These are phyloP conservation scores for Annona cherimola DNA, from an alignment of 164 flowering plant genomes.

Conservation along the genomic window DNA sequence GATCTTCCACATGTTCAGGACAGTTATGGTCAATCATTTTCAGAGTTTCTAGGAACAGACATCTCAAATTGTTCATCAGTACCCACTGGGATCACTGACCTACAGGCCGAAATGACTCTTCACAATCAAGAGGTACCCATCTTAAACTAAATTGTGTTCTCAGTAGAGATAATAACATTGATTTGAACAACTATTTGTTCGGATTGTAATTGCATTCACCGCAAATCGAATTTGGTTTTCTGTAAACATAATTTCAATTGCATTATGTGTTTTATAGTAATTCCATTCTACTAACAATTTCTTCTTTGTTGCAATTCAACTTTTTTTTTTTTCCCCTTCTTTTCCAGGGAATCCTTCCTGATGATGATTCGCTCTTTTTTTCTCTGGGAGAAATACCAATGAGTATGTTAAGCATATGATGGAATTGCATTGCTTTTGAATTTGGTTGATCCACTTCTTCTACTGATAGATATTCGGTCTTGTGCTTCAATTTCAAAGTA, in stretches of 20 bases:
- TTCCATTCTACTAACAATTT: not conserved
- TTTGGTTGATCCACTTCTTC: not conserved
- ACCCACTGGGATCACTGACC: conserved; percentile 41
- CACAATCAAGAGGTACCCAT: conserved; percentile 62
- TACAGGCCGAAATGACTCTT: conserved; percentile 63
- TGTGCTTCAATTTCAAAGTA: no score
- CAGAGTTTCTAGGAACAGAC: conserved; percentile 66
- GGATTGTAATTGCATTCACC: not conserved
- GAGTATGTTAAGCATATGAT: conserved; percentile 43
- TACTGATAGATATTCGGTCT: not conserved
- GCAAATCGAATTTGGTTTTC: not conserved
- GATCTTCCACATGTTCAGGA: conserved; percentile 62
- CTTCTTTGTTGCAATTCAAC: conserved; percentile 2
- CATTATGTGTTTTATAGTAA: not conserved
- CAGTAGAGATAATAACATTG: not conserved
- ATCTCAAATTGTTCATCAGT: conserved; percentile 59
- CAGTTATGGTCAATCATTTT: conserved; percentile 76
- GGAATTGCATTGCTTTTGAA: not conserved
- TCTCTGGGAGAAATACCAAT: conserved; percentile 93
- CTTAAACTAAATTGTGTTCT: conserved; percentile 2
- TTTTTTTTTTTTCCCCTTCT: conserved; percentile 20
- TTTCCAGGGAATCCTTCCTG: conserved; percentile 63
- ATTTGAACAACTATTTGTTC: not conserved
- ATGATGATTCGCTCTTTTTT: conserved; percentile 85
- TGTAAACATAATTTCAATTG: not conserved